Evolutionary conservation across 2,329 filamentous ascomycete genomes (phyloP), one percentile per base, ranked within the genome.

Genomic region (Diplodia corticola): DNA sequence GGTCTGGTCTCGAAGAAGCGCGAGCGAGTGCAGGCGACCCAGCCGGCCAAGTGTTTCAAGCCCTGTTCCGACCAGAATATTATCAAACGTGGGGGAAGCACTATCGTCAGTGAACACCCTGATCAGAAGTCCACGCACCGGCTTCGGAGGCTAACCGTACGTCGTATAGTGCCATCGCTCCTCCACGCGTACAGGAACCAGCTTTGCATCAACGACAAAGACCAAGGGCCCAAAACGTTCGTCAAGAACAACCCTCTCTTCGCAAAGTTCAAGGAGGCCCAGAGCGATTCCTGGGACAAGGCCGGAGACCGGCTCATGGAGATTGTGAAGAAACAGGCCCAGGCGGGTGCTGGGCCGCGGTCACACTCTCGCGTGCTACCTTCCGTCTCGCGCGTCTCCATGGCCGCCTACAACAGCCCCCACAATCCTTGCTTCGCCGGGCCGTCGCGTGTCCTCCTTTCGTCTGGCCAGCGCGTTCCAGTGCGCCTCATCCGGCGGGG

Each of bases 161-260:
- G 3, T 3, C 1, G 4, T 20, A 13, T 20, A 64, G 63, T 89
- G 5, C 83, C 82, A 0, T 85, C 84, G 6, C 77, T 88, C 1
- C 82, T 84, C 28, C 81, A 83, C 67, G 86, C 86, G 0, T 85
- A 89, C 69, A 77, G 79, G 1, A 79, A 81, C 26, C 87, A 89
- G 73, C 75, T 84, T 10, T 87, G 86, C 77, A 88, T 87, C 72
- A 84, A 83, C 0, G 88, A 88, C 81, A 87, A 88, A 71, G 87
- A 89, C 67, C 77, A 82, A 0, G 86, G 86, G 0, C 84, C 86
- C 4, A 79, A 85, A 6, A 78, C 81, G 68, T 89, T 88, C 69
- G 82, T 85, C 17, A 70, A 70, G 0, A 72, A 80, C 1, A 86
- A 83, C 61, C 79, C 81, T 0, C 76, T 88, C 3, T 89, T 89